Conservation (phyloP, 371 early-diverging fungal genomes). For the Mucor piriformis region DNA sequence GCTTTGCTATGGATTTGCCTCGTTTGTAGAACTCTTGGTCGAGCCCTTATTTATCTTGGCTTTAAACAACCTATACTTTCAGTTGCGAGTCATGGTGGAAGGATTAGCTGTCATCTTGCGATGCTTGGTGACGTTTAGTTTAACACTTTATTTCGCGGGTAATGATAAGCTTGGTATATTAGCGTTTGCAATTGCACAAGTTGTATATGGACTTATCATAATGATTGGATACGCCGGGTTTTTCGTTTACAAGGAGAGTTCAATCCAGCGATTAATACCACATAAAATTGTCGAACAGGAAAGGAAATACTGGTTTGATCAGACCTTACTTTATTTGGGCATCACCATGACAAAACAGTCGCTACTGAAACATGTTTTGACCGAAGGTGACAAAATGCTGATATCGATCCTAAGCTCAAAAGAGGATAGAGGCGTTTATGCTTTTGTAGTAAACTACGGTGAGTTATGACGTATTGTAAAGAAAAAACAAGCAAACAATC, state of each 20-base stretch:
- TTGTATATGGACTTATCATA: slow-evolving; percentile 64
- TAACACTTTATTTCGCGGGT: slow-evolving; percentile 56
- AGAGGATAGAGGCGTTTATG: slow-evolving; percentile 80
- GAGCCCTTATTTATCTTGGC: slow-evolving; percentile 87
- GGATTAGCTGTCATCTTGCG: slow-evolving; percentile 77
- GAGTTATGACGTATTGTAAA: slow-evolving; percentile 3
- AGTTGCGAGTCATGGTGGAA: slow-evolving; percentile 80
- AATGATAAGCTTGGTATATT: slow-evolving; percentile 45
- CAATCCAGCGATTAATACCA: slow-evolving; percentile 40
- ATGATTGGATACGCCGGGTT: slow-evolving; percentile 60
- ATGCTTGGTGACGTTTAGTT: slow-evolving; percentile 68
- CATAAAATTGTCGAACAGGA: slow-evolving; percentile 35
- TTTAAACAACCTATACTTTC: slow-evolving; percentile 73
- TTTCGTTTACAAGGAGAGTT: slow-evolving; percentile 48
- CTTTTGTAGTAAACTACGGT: slow-evolving; percentile 87
- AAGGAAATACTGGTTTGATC: slow-evolving; percentile 61
- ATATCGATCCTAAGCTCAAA: slow-evolving; percentile 64
- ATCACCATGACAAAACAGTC: slow-evolving; percentile 85
- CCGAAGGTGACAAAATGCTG: slow-evolving; percentile 94
- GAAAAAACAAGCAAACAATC: not conserved
- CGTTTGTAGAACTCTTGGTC: slow-evolving; percentile 73
- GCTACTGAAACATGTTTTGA: slow-evolving; percentile 87
- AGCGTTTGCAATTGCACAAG: slow-evolving; percentile 80
- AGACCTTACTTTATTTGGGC: slow-evolving; percentile 61
- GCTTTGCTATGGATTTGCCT: slow-evolving; percentile 69